Base-by-base conservation (phyloP, 2,329 filamentous ascomycete species). In the Tothia fuscella region DNA sequence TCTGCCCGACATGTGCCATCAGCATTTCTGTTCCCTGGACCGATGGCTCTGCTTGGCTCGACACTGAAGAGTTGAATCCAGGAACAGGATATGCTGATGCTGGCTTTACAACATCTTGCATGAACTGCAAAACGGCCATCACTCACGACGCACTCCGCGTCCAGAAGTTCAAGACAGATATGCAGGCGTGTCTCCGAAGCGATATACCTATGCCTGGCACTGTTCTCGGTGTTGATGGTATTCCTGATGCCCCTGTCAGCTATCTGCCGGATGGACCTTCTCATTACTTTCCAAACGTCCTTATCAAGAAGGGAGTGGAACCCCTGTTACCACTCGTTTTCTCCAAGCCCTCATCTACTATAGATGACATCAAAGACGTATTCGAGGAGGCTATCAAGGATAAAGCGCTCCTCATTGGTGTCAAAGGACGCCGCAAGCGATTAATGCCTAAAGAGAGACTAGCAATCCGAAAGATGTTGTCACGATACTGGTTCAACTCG, bases 401-500 rank as follows among this genome's bases (percentile, higher is more conserved):
- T 20, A 21, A 32, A 33, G 10, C 10, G 25, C 34, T 37, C 25
- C 13, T 46, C 5, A 17, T 24, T 14, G 24, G 20, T 52, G 31
- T 35, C 41, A 20, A 47, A 43, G 9, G 38, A 43, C 0, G 16
- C 28, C 3, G 39, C 47, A 9, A 4, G n/a, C 20, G 32, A 26
- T 14, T 45, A 7, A n/a, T 49, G 41, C 2, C 22, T 40, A 19
- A 52, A 5, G 58, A 66, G 19, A 58, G 63, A 5, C 49, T 75
- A 4, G 63, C 68, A 0, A 61, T 77, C 3, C 70, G 78, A 12
- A 76, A 74, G 54, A 80, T 82, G 75, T 80, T 85, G 76, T 70
- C 68, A 17, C 65, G 74, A 2, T 85, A 84, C 53, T 82, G 78
- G 77, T 69, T 74, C 17, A 84, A 84, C 52, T 65, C 62, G n/a